A percentile compares a stretch with the other conserved stretches of the same genome.
Evolutionary conservation across 495 filamentous ascomycete genomes (phyloP).

Genomic region (Penicillium verhagenii): DNA sequence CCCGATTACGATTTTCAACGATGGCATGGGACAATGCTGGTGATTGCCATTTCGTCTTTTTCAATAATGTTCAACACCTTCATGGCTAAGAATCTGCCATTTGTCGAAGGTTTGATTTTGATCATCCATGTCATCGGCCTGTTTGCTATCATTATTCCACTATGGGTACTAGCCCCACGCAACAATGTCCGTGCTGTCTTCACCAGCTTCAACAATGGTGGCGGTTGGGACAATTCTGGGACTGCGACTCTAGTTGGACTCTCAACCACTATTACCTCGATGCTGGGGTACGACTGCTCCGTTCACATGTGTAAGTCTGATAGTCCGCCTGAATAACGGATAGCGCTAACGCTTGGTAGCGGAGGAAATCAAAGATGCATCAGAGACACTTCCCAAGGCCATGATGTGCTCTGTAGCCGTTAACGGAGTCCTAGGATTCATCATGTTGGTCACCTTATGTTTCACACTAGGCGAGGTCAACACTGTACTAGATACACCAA

Average conservation of each 20-base stretch:
- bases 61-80: slow-evolving; percentile 50
- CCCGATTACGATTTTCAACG: slow-evolving; percentile 52
- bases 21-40: slow-evolving; percentile 55
- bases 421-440: slow-evolving; percentile 49
- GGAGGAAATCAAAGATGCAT: slow-evolving; percentile 51
- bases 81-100: slow-evolving; percentile 57
- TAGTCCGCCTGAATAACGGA: background rate
- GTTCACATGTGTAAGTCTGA: slow-evolving; percentile 43
- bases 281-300: slow-evolving; percentile 53
- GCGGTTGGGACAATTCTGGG: slow-evolving; percentile 51
- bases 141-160: slow-evolving; percentile 50
- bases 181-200: slow-evolving; percentile 55
- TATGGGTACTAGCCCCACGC: slow-evolving; percentile 45
- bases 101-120: slow-evolving; percentile 57
- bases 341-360: slow-evolving; percentile 41
- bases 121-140: slow-evolving; percentile 59
- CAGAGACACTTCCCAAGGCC: slow-evolving; percentile 50
- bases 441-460: slow-evolving; percentile 45
- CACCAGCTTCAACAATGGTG: slow-evolving; percentile 53
- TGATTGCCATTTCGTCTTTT: slow-evolving; percentile 48
- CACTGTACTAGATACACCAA: slow-evolving; percentile 34
- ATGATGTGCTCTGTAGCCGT: slow-evolving; percentile 54
- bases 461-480: slow-evolving; percentile 51
- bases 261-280: slow-evolving; percentile 55
- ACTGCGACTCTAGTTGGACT: slow-evolving; percentile 53